phyloP scores from a whole-genome alignment of 2,329 filamentous ascomycete genomes.

The Colletotrichum abscissum region DNA sequence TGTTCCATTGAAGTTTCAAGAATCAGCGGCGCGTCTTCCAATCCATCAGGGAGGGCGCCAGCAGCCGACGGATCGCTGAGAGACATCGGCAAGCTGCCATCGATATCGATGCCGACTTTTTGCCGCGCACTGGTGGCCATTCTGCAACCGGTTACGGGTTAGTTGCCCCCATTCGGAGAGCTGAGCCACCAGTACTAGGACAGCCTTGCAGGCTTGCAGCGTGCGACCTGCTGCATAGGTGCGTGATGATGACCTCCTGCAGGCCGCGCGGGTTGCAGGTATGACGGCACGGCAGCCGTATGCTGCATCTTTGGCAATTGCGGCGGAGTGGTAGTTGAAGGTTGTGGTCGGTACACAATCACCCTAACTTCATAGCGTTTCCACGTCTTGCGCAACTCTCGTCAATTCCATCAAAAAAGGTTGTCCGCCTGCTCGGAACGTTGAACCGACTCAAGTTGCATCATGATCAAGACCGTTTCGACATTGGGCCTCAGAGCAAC shows the following conservation, averaged over 20 bases:
- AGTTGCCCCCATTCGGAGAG: neutral
- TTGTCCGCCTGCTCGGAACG: conserved; percentile 12
- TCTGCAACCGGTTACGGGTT: neutral
- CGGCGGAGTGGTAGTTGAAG: neutral
- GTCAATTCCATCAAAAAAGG: neutral
- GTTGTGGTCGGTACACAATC: neutral
- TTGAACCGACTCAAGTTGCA: neutral
- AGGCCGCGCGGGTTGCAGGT: conserved; percentile 20
- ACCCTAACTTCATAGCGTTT: neutral
- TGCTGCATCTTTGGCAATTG: neutral
- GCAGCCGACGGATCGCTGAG: conserved; percentile 13
- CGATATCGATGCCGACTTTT: conserved; percentile 13
- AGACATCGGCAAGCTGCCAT: conserved; percentile 28
- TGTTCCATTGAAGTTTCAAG: conserved; percentile 36
- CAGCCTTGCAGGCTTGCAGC: conserved; percentile 24
- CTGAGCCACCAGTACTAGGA: neutral
- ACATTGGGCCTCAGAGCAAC: neutral
- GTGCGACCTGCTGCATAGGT: conserved; percentile 1
- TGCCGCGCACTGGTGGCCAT: neutral
- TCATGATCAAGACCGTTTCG: conserved; percentile 4
- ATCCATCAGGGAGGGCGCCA: neutral
- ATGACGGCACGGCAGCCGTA: conserved; percentile 19
- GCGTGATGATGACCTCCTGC: conserved; percentile 32
- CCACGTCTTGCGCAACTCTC: neutral
- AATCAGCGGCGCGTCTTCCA: conserved; percentile 19